Evolutionary conservation across 139 green algal species (phyloP).

Genomic region (Tetradesmus lagerheimii): DNA sequence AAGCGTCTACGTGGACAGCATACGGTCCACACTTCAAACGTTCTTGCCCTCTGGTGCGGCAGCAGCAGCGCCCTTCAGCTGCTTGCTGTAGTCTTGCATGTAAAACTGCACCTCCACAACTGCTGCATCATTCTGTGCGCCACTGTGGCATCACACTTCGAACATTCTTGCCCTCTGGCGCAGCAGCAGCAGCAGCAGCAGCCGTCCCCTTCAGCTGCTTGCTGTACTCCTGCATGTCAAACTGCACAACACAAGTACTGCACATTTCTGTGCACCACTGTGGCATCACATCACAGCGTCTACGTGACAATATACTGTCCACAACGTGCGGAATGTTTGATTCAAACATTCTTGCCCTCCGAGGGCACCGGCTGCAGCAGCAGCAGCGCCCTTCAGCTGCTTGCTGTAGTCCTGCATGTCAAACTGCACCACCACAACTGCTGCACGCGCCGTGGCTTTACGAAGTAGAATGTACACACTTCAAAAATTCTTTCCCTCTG

Average conservation of each 20-base stretch:
- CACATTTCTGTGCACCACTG: no score
- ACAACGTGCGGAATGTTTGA: no score
- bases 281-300: no score
- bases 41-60: neutral
- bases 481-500: neutral
- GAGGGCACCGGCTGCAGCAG: neutral
- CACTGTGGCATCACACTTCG: neutral
- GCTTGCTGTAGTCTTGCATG: neutral
- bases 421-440: slow-evolving; percentile 9
- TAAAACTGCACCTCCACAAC: neutral
- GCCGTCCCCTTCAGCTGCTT: neutral
- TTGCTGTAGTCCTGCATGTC: slow-evolving; percentile 15
- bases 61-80: neutral
- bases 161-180: neutral
- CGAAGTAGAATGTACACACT: no score
- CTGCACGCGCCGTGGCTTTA: no score
- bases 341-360: neutral
- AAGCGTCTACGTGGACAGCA: no score
- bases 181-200: neutral
- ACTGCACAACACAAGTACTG: neutral
- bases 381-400: neutral
- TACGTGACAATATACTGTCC: no score
- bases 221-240: slow-evolving; percentile 36
- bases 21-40: no score
- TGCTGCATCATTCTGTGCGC: no score